phyloP scores from a whole-genome alignment of 495 filamentous ascomycete species.

The Pyronema domesticum region DNA sequence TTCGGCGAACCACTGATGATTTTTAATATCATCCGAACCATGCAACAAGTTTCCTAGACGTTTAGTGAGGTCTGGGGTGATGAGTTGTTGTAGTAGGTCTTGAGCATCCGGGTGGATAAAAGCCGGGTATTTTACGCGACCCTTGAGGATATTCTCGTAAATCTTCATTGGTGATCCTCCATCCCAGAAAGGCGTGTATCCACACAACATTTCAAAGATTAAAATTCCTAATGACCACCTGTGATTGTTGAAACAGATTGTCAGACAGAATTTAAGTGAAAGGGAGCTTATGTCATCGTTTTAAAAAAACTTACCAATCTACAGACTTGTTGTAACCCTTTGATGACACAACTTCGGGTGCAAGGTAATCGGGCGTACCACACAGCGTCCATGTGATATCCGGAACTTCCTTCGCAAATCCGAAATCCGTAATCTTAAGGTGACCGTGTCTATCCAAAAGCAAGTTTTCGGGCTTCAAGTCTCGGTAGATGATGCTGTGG shows the following conservation, averaged over 20 bases:
- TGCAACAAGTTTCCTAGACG: slow-evolving; percentile 83
- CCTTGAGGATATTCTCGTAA: slow-evolving; percentile 93
- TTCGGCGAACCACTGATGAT: slow-evolving; percentile 88
- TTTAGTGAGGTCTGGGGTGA: slow-evolving; percentile 89
- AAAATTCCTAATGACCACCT: slow-evolving; percentile 98
- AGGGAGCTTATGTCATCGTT: not conserved
- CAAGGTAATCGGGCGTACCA: slow-evolving; percentile 95
- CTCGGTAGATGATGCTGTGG: slow-evolving; percentile 90
- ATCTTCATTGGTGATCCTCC: slow-evolving; percentile 95
- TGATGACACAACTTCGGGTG: slow-evolving; percentile 87
- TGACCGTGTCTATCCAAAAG: slow-evolving; percentile 91
- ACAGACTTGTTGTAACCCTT: slow-evolving; percentile 99
- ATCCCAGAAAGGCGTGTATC: slow-evolving; percentile 98
- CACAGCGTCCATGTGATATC: slow-evolving; percentile 99
- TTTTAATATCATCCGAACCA: slow-evolving; percentile 86
- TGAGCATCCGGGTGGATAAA: slow-evolving; percentile 91
- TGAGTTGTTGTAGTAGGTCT: slow-evolving; percentile 75
- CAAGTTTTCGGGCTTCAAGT: slow-evolving; percentile 92
- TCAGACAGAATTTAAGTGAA: not conserved
- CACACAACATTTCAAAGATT: slow-evolving; percentile 98
- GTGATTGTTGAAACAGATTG: not conserved
- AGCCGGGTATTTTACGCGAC: slow-evolving; percentile 82
- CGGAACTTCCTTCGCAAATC: slow-evolving; percentile 93
- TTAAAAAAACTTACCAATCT: slow-evolving; percentile 56
- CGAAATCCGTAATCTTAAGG: slow-evolving; percentile 97